phyloP scores from a whole-genome alignment of 2,329 filamentous ascomycete genomes.

The Pseudocercospora musae region DNA sequence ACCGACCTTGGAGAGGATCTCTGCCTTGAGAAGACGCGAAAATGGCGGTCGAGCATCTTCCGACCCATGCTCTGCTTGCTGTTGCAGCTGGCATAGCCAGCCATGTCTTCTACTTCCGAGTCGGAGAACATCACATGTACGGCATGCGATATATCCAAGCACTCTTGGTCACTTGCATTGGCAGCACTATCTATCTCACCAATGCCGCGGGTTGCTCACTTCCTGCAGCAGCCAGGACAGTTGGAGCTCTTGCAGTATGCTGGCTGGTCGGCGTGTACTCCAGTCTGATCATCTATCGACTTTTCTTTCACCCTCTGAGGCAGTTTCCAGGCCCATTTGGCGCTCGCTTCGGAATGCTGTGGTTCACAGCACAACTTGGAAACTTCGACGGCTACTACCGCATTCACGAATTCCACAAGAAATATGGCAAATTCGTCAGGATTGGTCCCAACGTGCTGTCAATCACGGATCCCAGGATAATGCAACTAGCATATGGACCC shows the following conservation, averaged over 20 bases:
- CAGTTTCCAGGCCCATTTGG: constrained; percentile 36
- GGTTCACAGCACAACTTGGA: constrained; percentile 24
- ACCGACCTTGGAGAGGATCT: background rate
- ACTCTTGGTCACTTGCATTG: constrained; percentile 15
- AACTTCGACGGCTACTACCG: constrained; percentile 30
- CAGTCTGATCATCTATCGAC: constrained; percentile 39
- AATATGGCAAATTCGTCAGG: constrained; percentile 37
- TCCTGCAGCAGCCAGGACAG: background rate
- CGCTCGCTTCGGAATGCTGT: constrained; percentile 36
- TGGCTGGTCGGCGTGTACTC: constrained; percentile 28
- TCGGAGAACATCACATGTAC: constrained; percentile 30
- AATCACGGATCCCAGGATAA: constrained; percentile 36
- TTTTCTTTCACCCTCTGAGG: constrained; percentile 33
- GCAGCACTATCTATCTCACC: constrained; percentile 10
- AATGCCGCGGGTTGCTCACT: constrained; percentile 4
- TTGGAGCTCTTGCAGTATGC: constrained; percentile 11
- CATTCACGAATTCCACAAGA: constrained; percentile 33
- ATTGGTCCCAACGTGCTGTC: constrained; percentile 38
- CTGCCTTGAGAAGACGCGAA: background rate
- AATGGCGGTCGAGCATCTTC: background rate
- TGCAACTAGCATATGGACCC: constrained; percentile 39
- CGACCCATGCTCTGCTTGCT: constrained; percentile 4
- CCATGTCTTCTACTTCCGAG: constrained; percentile 28
- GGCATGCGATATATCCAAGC: constrained; percentile 17
- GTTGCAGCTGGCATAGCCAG: constrained; percentile 20